Evolutionary conservation across 2,329 filamentous ascomycete species (phyloP), one percentile per base, ranked within the genome.

Genomic region (Ceratocystis albifundus): DNA sequence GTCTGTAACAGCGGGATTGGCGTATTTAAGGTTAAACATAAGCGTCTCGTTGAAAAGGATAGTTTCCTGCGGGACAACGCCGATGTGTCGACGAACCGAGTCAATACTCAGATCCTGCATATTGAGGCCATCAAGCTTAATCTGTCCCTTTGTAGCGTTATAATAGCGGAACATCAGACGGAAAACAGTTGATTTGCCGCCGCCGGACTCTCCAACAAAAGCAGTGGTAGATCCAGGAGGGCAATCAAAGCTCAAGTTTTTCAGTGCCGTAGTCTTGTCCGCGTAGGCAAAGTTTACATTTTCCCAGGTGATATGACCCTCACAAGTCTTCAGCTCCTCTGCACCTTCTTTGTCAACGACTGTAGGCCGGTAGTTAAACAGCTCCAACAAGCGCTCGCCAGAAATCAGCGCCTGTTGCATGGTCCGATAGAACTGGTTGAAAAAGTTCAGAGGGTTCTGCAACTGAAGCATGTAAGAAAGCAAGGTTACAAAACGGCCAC

Each of bases 321-420:
- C 80, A 75, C 92, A 96, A 2, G 80, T 77, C 22, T 80, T 76
- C 68, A 97, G 76, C 0, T 82, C 78, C 61, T 78, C 76, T 1
- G 88, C 89, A 65, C 81, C 79, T 0, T 87, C 84, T 17, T 81
- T 81, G 74, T 99, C 94, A 6, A 93, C 81, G 32, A 99, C 93
- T 0, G 90, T 96, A 0, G 94, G 93, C 71, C 90, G 86, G 72
- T 97, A 94, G 75, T 96, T 96, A 83, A 99, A 97, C 20, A 99
- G 80, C 75, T 97, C 94, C 65, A 99, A 78, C 74, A 99, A 87
- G 20, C 94, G 87, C 79, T 99, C 94, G 3, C 93, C 92, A 67
- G 95, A 96, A 73, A 99, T 97, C 88, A 99, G 89, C 65, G 93
- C 89, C 71, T 92, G 94, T 76, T 97, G 94, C 4, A 97, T 93